Evolutionary conservation across 441 rosid genomes (phyloP), one percentile per base, ranked within the genome.

Genomic region (Brassica hybrid): DNA sequence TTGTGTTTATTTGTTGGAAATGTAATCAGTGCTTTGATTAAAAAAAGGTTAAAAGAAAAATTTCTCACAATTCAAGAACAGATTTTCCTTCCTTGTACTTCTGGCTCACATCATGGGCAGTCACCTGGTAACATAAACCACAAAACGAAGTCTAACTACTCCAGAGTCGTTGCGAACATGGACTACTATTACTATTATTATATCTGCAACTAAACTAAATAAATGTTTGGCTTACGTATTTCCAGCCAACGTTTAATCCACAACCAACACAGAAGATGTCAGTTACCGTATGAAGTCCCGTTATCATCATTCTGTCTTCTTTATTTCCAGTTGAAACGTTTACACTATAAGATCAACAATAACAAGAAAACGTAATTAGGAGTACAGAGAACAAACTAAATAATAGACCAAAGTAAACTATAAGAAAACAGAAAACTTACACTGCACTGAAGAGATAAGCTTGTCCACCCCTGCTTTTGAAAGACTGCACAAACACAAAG

Each of bases 241-340:
- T 18, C 61, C 61, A 57, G n/a, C 61, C 61, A 57, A 57, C 61
- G 61, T 57, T 57, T 57, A 19, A 57, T 57, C 61, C 61, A 57
- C 61, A 57, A 18, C 61, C 61, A 57, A 57, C 61, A 19, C 61
- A 57, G 27, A 57, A 57, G 5, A 57, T 57, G 2, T 57, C 61
- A 57, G 25, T 57, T 57, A 57, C 61, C 4, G 61, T 18, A 57
- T 57, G 6, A 57, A 57, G 27, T 4, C 61, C 61, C 4, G 61
- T 57, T 57, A 57, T 57, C 61, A 57, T 57, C 61, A 57, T 18
- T 57, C 61, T 57, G 61, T 57, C 61, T 18, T 57, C 61, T 57
- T 57, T 57, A 57, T 18, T 19, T 18, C 61, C 61, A 57, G 27
- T 57, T 57, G 61, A 57, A 57, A 18, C 13, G 27, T 57, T 57